A percentile compares a stretch with the other conserved stretches of the same genome.
Evolutionary conservation across 2,329 filamentous ascomycete genomes (phyloP).

Genomic region (Teratosphaeria gauchensis): DNA sequence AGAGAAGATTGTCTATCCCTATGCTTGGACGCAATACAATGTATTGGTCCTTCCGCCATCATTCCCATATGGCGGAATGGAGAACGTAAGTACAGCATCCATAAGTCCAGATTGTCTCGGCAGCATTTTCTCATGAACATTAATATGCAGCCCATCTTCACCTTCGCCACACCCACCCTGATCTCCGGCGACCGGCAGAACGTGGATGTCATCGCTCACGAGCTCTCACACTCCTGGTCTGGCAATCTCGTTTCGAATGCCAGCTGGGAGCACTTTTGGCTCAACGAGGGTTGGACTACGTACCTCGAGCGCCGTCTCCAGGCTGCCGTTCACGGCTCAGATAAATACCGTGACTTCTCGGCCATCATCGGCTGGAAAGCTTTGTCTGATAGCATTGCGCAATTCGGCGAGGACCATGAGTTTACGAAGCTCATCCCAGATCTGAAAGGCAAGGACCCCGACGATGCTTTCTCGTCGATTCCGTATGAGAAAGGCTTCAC

Average conservation of each 20-base stretch:
- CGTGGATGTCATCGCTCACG: conserved; percentile 91
- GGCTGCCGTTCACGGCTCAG: conserved; percentile 64
- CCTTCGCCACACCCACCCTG: conserved; percentile 89
- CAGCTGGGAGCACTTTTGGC: conserved; percentile 69
- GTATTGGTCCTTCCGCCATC: conserved; percentile 81
- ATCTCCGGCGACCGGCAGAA: conserved; percentile 79
- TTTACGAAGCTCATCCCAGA: conserved; percentile 87
- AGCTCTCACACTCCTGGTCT: conserved; percentile 68
- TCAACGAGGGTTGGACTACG: conserved; percentile 80
- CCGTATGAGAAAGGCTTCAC: conserved; percentile 97
- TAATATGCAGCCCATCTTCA: conserved; percentile 52
- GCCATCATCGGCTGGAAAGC: conserved; percentile 94
- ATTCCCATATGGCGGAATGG: conserved; percentile 68
- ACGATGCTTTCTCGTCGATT: conserved; percentile 86
- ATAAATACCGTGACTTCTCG: conserved; percentile 82
- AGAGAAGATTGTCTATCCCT: conserved; percentile 72
- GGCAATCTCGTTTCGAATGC: conserved; percentile 74
- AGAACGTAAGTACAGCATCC: not conserved
- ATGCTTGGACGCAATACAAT: conserved; percentile 93
- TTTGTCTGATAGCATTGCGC: conserved; percentile 67
- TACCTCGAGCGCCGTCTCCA: conserved; percentile 85
- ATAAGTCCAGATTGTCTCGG: not conserved
- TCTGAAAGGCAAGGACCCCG: conserved; percentile 83
- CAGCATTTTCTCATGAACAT: not conserved
- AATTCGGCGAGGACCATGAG: conserved; percentile 73